Evolutionary conservation across 2,329 filamentous ascomycete species (phyloP).

Genomic region (Colletotrichum incanum): DNA sequence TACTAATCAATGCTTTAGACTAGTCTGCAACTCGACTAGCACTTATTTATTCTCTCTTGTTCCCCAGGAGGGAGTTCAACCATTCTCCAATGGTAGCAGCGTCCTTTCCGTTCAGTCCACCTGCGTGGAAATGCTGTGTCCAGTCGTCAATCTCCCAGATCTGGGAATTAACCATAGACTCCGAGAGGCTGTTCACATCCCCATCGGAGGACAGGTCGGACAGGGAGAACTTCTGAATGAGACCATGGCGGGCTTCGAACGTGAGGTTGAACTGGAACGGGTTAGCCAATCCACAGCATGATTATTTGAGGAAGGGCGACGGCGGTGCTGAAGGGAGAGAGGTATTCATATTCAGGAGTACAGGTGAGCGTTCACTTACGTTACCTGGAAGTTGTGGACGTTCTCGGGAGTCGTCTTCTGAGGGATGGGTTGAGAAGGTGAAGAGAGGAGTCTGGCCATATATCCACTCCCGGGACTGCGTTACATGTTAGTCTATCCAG

Average conservation of each 20-base stretch:
- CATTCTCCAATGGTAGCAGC: conserved; percentile 35
- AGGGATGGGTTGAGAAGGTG: conserved; percentile 75
- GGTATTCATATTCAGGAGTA: background rate
- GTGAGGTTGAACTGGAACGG: conserved; percentile 47
- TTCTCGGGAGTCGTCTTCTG: conserved; percentile 71
- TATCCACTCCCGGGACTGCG: conserved; percentile 79
- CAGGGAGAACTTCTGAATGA: conserved; percentile 53
- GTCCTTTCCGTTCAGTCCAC: conserved; percentile 15
- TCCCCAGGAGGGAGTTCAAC: conserved; percentile 36
- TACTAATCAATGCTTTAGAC: background rate
- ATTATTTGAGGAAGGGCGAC: background rate
- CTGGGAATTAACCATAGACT: conserved; percentile 25
- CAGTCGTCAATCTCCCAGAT: conserved; percentile 44
- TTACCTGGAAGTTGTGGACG: conserved; percentile 65
- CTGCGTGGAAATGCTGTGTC: conserved; percentile 21
- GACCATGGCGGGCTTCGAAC: conserved; percentile 57
- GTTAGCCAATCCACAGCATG: background rate
- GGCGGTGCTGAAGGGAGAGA: no score
- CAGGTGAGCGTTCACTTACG: conserved; percentile 52
- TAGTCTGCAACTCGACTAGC: background rate
- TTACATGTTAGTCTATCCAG: background rate
- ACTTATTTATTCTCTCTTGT: background rate
- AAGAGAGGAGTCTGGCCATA: conserved; percentile 91
- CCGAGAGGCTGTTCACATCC: conserved; percentile 8
- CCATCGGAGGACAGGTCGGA: conserved; percentile 19